Base-by-base conservation (phyloP, 225 moss, liverwort and hornwort species). In the Lunularia cruciata region DNA sequence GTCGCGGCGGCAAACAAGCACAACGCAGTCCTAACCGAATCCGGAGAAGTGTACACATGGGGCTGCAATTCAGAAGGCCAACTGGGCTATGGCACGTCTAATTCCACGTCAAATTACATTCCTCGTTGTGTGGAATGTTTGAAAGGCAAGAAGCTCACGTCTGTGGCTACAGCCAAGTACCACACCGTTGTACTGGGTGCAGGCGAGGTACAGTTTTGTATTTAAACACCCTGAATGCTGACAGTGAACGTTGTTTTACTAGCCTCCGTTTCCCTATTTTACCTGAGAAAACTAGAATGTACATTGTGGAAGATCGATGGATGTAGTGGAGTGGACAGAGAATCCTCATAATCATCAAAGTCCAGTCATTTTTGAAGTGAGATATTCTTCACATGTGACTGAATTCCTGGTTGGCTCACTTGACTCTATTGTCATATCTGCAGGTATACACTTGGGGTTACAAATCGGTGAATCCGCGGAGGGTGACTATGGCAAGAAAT, bases 391-490 rank as follows among this genome's bases (percentile, higher is more conserved):
- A n/a, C n/a, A n/a, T n/a, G n/a, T n/a, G n/a, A n/a, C n/a, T n/a
- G n/a, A n/a, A n/a, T n/a, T n/a, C n/a, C n/a, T n/a, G n/a, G n/a
- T n/a, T n/a, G 57, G 57, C 8, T 34, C 8, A 39, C 25, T 18
- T 3, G 15, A 0, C 32, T 47, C 0, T 31, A 28, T 65, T 26
- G 27, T 30, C n/a, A n/a, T 28, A 3, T 75, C 40, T 25, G 59
- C 87, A 95, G 95, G 90, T 96, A 42, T 80, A 87, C 81, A 89
- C 92, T 33, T 98, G 96, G 96, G 96, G 96, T 56, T 98, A 92
- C 73, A 92, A 91, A 78, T 89, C 90, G 92, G 96, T 98, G 47
- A 98, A 89, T 75, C 96, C 96, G 63, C 87, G 87, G 47, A 92
- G 96, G 59, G 84, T 98, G 32, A 60, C 77, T 14, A 34, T 89